These are phyloP conservation scores for Huntiella decipiens DNA, from an alignment of 2,329 filamentous ascomycete species.

Conservation along the genomic window DNA sequence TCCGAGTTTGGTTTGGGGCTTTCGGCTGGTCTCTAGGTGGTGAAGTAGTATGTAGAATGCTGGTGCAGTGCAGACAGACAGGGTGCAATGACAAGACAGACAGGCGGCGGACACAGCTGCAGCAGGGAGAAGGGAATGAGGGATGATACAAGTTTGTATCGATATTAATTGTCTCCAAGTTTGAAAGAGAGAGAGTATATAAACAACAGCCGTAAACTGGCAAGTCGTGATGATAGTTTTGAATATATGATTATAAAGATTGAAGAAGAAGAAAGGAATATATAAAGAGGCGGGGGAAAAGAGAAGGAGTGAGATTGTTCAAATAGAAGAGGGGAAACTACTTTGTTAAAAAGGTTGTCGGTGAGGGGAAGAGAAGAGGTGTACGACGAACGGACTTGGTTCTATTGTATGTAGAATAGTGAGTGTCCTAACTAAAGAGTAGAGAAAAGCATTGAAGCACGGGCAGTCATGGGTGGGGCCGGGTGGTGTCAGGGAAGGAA, in stretches of 20 bases:
- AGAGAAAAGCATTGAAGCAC: constrained; percentile 1
- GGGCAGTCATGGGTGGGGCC: background rate
- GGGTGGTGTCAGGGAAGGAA: background rate
- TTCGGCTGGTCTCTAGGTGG: too few species aligned
- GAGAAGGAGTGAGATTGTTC: too few species aligned
- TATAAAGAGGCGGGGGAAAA: too few species aligned
- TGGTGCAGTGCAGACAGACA: background rate
- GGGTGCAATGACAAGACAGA: background rate
- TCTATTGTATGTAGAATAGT: too few species aligned
- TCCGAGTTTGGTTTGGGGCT: too few species aligned
- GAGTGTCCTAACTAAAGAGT: background rate
- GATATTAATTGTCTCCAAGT: background rate
- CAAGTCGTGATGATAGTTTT: too few species aligned
- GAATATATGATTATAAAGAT: too few species aligned
- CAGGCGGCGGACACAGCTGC: background rate
- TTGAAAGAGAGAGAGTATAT: background rate
- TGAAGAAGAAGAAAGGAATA: too few species aligned
- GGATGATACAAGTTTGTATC: background rate
- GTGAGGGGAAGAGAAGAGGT: constrained; percentile 1
- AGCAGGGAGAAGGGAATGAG: background rate
- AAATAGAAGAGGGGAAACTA: too few species aligned
- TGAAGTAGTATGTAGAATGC: too few species aligned
- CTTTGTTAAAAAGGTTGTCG: background rate
- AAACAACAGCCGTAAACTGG: too few species aligned
- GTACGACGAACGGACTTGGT: too few species aligned